These are phyloP conservation scores for Volvariella surrecta DNA, from an alignment of 1,284 basidiomycete genomes.

Conservation along the genomic window DNA sequence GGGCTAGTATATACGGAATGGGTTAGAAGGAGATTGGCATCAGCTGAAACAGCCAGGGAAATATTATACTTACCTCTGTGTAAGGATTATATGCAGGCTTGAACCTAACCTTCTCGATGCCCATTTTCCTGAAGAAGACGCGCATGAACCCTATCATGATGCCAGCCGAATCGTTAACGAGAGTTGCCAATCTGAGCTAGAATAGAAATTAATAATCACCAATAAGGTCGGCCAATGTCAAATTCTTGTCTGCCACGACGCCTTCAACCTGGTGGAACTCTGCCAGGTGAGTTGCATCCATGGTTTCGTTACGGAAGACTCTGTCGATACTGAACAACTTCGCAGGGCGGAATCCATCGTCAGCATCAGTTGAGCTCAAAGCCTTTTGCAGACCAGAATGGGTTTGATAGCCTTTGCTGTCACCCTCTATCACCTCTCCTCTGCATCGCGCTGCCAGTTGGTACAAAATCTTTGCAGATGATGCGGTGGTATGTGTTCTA, in stretches of 20 bases:
- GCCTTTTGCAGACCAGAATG: slow-evolving; percentile 36
- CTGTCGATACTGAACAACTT: slow-evolving; percentile 98
- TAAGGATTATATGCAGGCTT: slow-evolving; percentile 98
- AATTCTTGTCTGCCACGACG: slow-evolving; percentile 90
- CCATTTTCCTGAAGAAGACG: slow-evolving; percentile 98
- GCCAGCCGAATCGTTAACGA: slow-evolving; percentile 2
- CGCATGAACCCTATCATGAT: slow-evolving; percentile 83
- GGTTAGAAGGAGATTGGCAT: background rate
- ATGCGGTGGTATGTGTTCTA: slow-evolving; percentile 96
- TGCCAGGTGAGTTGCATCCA: slow-evolving; percentile 98
- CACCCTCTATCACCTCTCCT: slow-evolving; percentile 44
- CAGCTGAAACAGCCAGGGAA: too few species aligned
- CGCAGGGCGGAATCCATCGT: slow-evolving; percentile 87
- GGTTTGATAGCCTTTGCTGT: slow-evolving; percentile 28
- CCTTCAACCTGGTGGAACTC: slow-evolving; percentile 99
- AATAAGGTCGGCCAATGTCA: slow-evolving; percentile 96
- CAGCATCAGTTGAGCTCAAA: slow-evolving; percentile 16
- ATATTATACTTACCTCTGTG: slow-evolving; percentile 63
- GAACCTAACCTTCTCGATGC: slow-evolving; percentile 88
- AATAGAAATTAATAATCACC: slow-evolving; percentile 36
- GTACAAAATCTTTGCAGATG: slow-evolving; percentile 93
- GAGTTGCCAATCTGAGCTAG: background rate
- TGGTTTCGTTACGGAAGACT: slow-evolving; percentile 98
- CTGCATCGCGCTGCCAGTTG: slow-evolving; percentile 76
- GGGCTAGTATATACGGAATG: slow-evolving; percentile 43